Evolutionary conservation across 2,329 filamentous ascomycete genomes (phyloP), one percentile per base, ranked within the genome.

Genomic region (Dactylellina haptotyla): DNA sequence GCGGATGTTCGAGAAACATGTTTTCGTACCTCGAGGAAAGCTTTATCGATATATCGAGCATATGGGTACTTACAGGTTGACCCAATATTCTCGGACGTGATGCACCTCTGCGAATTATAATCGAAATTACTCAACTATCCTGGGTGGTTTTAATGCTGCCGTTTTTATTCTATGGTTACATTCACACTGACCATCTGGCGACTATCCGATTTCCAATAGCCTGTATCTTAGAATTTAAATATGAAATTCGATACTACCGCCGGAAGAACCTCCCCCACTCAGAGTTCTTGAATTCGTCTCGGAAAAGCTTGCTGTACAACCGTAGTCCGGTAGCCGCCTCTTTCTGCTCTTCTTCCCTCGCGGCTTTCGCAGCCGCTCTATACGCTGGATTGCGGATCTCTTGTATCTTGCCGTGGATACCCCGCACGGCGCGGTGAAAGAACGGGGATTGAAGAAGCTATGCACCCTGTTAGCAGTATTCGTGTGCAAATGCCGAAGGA

Each of bases 261-360:
- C 62, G 43, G 20, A 67, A 75, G 5, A 75, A 46, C 12, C 53
- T 62, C 10, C 70, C 70, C 62, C 62, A 67, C 32, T 75, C 70
- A 1, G 70, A 75, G n/a, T 75, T 67, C 43, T 48, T 39, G 25
- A 75, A 67, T 39, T 75, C 63, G 12, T 75, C 50, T 26, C 64
- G 62, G 70, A 67, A 75, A 23, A 75, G 63, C 8, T 58, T 56
- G 14, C 30, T 25, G 43, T 69, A 75, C 12, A 67, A 12, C 18
- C 34, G 51, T 18, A 75, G 14, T 6, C 70, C 70, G 4, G 63
- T 75, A 2, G n/a, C n/a, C n/a, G 62, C 57, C 12, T 58, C 32
- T 41, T 66, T 59, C 23, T 57, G 53, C 14, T 51, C 70, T 32
- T 73, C 61, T 25, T 54, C 56, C 16, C 57, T 48, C 3, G 63